phyloP scores from a whole-genome alignment of 208 protist species.

The Leishmania guyanensis region DNA sequence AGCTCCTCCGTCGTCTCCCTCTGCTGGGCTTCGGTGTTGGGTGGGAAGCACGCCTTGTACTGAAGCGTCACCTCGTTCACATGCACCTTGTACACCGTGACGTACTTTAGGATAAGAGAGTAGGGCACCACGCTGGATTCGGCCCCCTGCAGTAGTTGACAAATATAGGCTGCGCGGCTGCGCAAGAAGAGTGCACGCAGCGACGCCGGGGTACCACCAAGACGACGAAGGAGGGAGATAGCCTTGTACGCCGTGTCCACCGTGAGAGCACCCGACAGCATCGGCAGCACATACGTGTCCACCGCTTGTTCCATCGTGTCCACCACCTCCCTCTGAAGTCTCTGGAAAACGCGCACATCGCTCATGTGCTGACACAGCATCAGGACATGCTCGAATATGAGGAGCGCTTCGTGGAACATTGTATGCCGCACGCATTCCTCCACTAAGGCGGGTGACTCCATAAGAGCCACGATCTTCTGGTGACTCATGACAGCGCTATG shows the following conservation, averaged over 20 bases:
- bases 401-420: constrained; percentile 83
- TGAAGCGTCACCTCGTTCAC: constrained; percentile 76
- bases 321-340: constrained; percentile 30
- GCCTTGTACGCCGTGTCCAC: constrained; percentile 72
- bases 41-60: constrained; percentile 75
- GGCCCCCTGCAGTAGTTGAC: constrained; percentile 47
- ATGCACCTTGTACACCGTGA: constrained; percentile 80
- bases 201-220: constrained; percentile 36
- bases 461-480: constrained; percentile 66
- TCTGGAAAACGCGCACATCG: constrained; percentile 37
- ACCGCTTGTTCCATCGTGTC: constrained; percentile 45
- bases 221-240: constrained; percentile 57
- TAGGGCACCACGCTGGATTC: constrained; percentile 47
- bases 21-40: constrained; percentile 24
- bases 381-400: constrained; percentile 71
- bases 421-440: constrained; percentile 68
- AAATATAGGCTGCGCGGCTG: constrained; percentile 48
- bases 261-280: constrained; percentile 59
- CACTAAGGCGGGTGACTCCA: constrained; percentile 70
- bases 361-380: constrained; percentile 41
- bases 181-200: constrained; percentile 64
- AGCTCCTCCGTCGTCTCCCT: constrained; percentile 12
- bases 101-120: constrained; percentile 56
- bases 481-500: constrained; percentile 53
- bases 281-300: constrained; percentile 54